Evolutionary conservation across 148 eudicot genomes (phyloP).

Genomic region (Spergularia bocconei): DNA sequence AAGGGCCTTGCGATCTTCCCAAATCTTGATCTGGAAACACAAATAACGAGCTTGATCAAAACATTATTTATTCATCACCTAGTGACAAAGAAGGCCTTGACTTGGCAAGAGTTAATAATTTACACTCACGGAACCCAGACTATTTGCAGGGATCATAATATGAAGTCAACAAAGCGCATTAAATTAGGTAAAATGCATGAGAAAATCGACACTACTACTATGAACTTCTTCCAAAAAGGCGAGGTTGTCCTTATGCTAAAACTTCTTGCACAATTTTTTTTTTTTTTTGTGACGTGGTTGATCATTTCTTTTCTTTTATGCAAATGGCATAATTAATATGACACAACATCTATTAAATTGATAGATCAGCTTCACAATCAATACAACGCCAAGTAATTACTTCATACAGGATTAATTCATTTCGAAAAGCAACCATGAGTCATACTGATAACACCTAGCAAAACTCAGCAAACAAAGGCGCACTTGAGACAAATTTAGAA

Average conservation of each 20-base stretch:
- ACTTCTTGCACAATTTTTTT: not conserved
- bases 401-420: not conserved
- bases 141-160: not conserved
- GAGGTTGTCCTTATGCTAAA: too few relatives aligned
- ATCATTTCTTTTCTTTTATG: too few relatives aligned
- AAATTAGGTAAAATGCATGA: not conserved
- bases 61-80: not conserved
- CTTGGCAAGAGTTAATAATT: not conserved
- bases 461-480: not conserved
- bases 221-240: not conserved
- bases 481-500: not conserved
- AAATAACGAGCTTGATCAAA: not conserved
- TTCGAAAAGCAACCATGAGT: not conserved
- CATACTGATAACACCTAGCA: not conserved
- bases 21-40: conserved; percentile 76
- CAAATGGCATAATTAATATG: not conserved
- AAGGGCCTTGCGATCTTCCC: conserved; percentile 81
- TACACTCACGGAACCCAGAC: not conserved
- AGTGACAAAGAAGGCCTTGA: not conserved
- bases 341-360: not conserved
- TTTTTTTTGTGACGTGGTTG: too few relatives aligned
- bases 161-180: not conserved
- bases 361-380: not conserved
- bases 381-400: not conserved
- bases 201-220: not conserved